phyloP scores from a whole-genome alignment of 2,329 filamentous ascomycete genomes.

The Apiospora malaysiana region DNA sequence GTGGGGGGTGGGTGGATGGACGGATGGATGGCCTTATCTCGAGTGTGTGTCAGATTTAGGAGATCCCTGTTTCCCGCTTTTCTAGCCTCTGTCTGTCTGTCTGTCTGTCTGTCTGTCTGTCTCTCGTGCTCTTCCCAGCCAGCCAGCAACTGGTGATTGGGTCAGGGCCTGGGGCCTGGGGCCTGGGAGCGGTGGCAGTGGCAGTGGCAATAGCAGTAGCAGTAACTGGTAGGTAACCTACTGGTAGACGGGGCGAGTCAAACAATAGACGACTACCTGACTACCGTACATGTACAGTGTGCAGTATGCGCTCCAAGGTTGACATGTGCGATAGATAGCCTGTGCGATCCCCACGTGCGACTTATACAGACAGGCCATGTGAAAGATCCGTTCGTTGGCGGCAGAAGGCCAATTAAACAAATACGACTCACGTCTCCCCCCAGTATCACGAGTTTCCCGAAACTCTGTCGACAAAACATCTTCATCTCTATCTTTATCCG shows the following conservation, averaged over 20 bases:
- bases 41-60: background rate
- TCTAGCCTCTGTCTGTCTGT: too few species aligned
- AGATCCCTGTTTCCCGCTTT: slow-evolving; percentile 17
- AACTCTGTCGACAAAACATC: background rate
- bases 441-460: background rate
- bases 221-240: too few species aligned
- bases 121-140: too few species aligned
- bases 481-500: background rate
- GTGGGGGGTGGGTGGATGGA: too few species aligned
- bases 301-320: background rate
- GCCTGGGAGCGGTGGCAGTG: too few species aligned
- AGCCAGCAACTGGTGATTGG: too few species aligned
- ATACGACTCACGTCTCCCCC: background rate
- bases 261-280: background rate
- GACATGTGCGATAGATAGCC: slow-evolving; percentile 16
- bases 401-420: background rate
- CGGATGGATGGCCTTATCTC: slow-evolving; percentile 1
- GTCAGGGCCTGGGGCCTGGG: too few species aligned
- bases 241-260: too few species aligned
- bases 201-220: too few species aligned
- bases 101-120: too few species aligned
- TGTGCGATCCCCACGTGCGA: slow-evolving; percentile 16
- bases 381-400: slow-evolving; percentile 7
- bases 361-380: slow-evolving; percentile 14
- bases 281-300: background rate